Evolutionary conservation across 2,329 filamentous ascomycete genomes (phyloP).

Genomic region (Aspergillus aculeatinus): DNA sequence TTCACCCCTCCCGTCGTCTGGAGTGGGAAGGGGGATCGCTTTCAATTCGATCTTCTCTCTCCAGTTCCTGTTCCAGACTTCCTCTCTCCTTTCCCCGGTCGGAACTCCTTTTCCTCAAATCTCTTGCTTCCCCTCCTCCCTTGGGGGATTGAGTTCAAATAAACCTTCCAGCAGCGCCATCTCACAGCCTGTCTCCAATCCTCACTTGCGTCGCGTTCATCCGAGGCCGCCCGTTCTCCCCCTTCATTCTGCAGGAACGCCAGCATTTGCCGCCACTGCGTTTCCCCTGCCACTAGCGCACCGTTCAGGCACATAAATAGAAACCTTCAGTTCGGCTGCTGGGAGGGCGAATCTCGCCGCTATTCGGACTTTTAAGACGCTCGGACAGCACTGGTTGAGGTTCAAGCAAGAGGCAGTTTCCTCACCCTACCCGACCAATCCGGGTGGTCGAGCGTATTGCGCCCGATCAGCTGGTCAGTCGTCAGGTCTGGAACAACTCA

Average conservation of each 20-base stretch:
- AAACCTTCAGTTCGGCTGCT: not conserved
- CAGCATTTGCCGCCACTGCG: not conserved
- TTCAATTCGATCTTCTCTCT: not conserved
- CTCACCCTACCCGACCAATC: not conserved
- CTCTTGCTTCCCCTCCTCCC: not conserved
- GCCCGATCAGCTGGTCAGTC: slow-evolving; percentile 1
- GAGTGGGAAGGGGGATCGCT: not conserved
- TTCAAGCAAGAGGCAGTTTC: not conserved
- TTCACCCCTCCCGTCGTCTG: not conserved
- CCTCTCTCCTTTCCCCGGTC: not conserved
- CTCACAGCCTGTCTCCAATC: not conserved
- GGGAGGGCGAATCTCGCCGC: not conserved
- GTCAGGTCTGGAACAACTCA: not conserved
- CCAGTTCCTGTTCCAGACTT: not conserved
- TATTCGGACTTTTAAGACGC: not conserved
- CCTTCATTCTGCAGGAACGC: slow-evolving; percentile 3
- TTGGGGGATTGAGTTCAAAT: not conserved
- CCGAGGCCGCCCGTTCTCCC: not conserved
- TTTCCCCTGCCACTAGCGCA: not conserved
- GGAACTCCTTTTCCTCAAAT: not conserved
- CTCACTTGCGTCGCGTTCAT: slow-evolving; percentile 1
- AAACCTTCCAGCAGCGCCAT: slow-evolving; percentile 1
- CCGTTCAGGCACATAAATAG: not conserved
- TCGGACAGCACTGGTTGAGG: not conserved
- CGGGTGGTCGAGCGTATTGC: not conserved